A percentile compares a stretch with the other conserved stretches of the same genome.
Conservation (phyloP, 2,329 filamentous ascomycete species). For the Corynespora cassiicola region DNA sequence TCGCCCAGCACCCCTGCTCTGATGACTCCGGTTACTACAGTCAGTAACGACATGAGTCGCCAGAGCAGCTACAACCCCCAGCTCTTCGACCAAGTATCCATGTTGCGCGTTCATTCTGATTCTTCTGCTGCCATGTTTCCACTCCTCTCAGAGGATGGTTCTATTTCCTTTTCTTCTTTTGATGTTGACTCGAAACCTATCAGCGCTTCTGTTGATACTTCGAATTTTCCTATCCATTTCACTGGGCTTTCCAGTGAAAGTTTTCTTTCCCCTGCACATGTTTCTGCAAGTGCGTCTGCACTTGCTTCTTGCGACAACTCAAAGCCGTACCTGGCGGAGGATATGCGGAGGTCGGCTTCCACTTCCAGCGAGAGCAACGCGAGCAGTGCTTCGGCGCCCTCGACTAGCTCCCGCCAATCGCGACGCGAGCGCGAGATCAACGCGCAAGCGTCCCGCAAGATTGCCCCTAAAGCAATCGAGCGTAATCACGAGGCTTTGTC, state of each 20-base stretch:
- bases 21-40: slow-evolving; percentile 46
- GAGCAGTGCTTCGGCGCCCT: slow-evolving; percentile 53
- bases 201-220: slow-evolving; percentile 37
- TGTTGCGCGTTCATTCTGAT: slow-evolving; percentile 53
- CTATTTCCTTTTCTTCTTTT: slow-evolving; percentile 42
- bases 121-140: slow-evolving; percentile 44
- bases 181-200: slow-evolving; percentile 41
- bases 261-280: slow-evolving; percentile 38
- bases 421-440: slow-evolving; percentile 58
- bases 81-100: slow-evolving; percentile 49
- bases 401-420: slow-evolving; percentile 53
- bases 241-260: slow-evolving; percentile 45
- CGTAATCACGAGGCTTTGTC: slow-evolving; percentile 34
- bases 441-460: slow-evolving; percentile 54
- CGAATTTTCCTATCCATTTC: slow-evolving; percentile 36
- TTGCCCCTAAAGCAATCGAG: slow-evolving; percentile 53
- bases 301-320: slow-evolving; percentile 37
- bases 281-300: slow-evolving; percentile 39
- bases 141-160: slow-evolving; percentile 43
- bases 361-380: slow-evolving; percentile 41
- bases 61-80: slow-evolving; percentile 51
- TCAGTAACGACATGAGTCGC: slow-evolving; percentile 52
- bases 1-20: slow-evolving; percentile 46
- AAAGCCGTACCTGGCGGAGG: slow-evolving; percentile 47
- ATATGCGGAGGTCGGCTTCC: slow-evolving; percentile 60